Evolutionary conservation across 257 asterid genomes (phyloP), one percentile per base, ranked within the genome.

Genomic region (Avicennia marina): DNA sequence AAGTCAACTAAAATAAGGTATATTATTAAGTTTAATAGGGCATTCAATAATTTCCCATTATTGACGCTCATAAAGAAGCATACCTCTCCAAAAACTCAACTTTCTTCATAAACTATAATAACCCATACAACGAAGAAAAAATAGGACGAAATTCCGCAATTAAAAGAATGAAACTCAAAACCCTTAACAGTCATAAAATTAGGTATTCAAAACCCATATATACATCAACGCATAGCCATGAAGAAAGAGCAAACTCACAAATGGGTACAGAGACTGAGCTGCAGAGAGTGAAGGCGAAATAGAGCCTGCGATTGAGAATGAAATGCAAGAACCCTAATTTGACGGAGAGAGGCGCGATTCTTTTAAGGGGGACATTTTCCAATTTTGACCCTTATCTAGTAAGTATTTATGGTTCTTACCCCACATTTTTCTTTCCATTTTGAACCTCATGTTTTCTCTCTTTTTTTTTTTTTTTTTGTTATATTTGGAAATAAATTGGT

Each of bases 241-340:
- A 11, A 31, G 24, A 34, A 27, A 11, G 42, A 42, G 25, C 24
- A 53, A 43, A 46, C 2, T 20, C 13, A 36, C 10, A 36, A 36
- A 36, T 2, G 13, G 10, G 41, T 12, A 2, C 10, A 44, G 21
- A 4, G 27, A 46, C 11, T 0, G 27, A 9, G 12, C 64, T 19
- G 78, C 55, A 62, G 70, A 62, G 70, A 70, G 70, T 69, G 72
- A 70, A 50, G 43, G 17, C 15, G 52, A 51, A 18, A 48, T 63
- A 50, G 25, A 39, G 45, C 56, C 27, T 31, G 63, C 61, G 70
- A 43, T 64, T 16, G 67, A 55, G 60, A 53, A 6, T 17, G 75
- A 53, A 63, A 53, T 65, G 18, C 15, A 78, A 76, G 82, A 84
- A 81, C 94, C 96, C 96, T 87, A 84, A 80, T 73, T 76, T 76